These are phyloP conservation scores for Yamadazyma sp. DNA, from an alignment of 1,139 yeast species.

Conservation along the genomic window DNA sequence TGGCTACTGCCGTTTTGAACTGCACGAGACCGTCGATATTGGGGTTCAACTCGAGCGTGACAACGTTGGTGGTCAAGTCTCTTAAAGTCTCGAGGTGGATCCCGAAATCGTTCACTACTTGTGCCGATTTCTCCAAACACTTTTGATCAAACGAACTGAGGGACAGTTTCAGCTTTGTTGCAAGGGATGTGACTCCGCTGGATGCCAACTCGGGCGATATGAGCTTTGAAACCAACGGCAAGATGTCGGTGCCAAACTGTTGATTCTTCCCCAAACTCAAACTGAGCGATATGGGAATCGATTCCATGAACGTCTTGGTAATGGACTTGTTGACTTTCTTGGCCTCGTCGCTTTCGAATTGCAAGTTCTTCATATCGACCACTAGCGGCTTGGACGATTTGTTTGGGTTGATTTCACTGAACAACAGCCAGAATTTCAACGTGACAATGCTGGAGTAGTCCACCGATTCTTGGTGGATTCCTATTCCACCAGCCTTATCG, in stretches of 20 bases:
- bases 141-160: slow-evolving; percentile 25
- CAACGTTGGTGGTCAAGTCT: slow-evolving; percentile 34
- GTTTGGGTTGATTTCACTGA: slow-evolving; percentile 57
- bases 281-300: slow-evolving; percentile 28
- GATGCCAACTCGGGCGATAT: slow-evolving; percentile 42
- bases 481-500: slow-evolving; percentile 41
- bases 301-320: slow-evolving; percentile 24
- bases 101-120: slow-evolving; percentile 26
- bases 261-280: slow-evolving; percentile 33
- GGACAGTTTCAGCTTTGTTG: slow-evolving; percentile 24
- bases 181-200: slow-evolving; percentile 11
- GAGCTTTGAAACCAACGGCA: slow-evolving; percentile 51
- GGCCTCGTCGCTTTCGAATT: slow-evolving; percentile 41
- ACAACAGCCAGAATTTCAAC: slow-evolving; percentile 63
- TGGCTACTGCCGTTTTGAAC: slow-evolving; percentile 25
- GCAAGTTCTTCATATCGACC: slow-evolving; percentile 41
- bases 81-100: slow-evolving; percentile 33
- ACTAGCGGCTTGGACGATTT: slow-evolving; percentile 26
- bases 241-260: slow-evolving; percentile 26
- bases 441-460: slow-evolving; percentile 60
- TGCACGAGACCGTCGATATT: slow-evolving; percentile 34
- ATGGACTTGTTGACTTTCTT: slow-evolving; percentile 30
- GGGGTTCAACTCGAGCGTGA: slow-evolving; percentile 33
- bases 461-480: slow-evolving; percentile 42
- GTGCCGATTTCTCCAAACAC: slow-evolving; percentile 30